Base-by-base conservation (phyloP, 139 green algal genomes). In the Ettlia oleoabundans region DNA sequence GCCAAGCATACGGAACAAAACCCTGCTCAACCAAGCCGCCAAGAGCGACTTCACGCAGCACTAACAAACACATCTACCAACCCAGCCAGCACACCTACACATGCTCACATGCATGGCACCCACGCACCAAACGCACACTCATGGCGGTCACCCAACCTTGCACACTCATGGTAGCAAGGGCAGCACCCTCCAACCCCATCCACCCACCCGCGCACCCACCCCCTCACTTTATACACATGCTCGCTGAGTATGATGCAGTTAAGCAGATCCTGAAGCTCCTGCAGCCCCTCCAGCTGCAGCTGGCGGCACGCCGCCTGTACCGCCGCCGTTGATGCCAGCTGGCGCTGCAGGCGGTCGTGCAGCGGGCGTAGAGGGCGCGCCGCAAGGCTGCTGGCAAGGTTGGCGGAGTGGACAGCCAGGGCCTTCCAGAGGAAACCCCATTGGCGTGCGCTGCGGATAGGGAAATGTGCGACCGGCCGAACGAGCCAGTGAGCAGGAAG, bases 201-300 rank as follows among this genome's bases (percentile, higher is more conserved):
- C n/a, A n/a, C n/a, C n/a, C n/a, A n/a, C n/a, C n/a, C n/a, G n/a
- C n/a, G n/a, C n/a, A n/a, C 37, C 24, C 26, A 32, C 7, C 63
- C 10, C 68, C 8, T 58, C 38, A 78, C 78, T 37, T 84, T 84
- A 68, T 84, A 84, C 28, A 84, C 79, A 21, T 51, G 37, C 68
- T 84, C 79, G 1, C 43, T 62, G 10, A 84, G 79, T 2, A 84
- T 26, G n/a, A 72, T 22, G 40, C 68, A 70, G 32, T 67, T 68
- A 37, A 78, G 30, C 2, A 84, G 47, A 53, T 84, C 79, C 40
- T 79, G 68, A 21, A 53, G 71, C 47, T 65, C 43, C 38, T 28
- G 6, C 71, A 78, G 21, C 43, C 51, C 42, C 41, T 42, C 42
- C 41, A 76, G 26, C 41, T 76, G 68, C 47, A 84, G 68, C 68